Base-by-base conservation (phyloP, 2,329 filamentous ascomycete species). In the Onygenales sp. region DNA sequence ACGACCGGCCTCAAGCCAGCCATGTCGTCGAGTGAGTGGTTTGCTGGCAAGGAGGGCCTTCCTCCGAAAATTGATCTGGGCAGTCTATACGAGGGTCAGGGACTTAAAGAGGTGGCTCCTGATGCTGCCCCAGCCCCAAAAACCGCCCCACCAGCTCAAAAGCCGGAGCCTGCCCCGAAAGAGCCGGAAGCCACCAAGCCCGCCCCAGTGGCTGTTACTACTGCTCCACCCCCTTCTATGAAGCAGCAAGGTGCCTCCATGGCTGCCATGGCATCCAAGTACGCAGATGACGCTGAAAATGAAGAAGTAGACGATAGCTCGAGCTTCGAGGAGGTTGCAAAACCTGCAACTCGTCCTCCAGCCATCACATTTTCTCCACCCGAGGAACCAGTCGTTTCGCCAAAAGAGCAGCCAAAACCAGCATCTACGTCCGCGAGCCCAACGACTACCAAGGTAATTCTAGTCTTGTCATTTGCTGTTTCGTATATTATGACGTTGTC, bases 21-120 rank as follows among this genome's bases (percentile, higher is more conserved):
- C 55, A 81, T 95, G 65, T 86, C 83, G 53, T 81, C 87, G 42
- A 73, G 79, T 45, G 91, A 97, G 61, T 98, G 91, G 91, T 78
- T 95, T 51, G 78, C 79, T 11, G 93, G 93, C 59, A 93, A 95
- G 75, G 85, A 86, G 13, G 89, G 78, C 7, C 72, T 94, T 43
- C 91, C 93, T 7, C 79, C 90, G 56, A 97, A 95, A 79, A 91
- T 98, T 66, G 92, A 93, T 60, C 82, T 98, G 62, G 91, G 94
- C 71, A 91, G 87, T 63, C 71, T 97, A 47, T 97, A 94, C 70
- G 89, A 95, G 42, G 91, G 91, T 52, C 81, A 81, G 57, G 86
- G 84, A 5, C 84, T 89, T 3, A 83, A 87, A 62, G 89, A 95
- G 72, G 79, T 95, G 14, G 13, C 46, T 31, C 67, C 86, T 5